Conservation (phyloP, 768 basidiomycete genomes). For the Boletus fagicola region DNA sequence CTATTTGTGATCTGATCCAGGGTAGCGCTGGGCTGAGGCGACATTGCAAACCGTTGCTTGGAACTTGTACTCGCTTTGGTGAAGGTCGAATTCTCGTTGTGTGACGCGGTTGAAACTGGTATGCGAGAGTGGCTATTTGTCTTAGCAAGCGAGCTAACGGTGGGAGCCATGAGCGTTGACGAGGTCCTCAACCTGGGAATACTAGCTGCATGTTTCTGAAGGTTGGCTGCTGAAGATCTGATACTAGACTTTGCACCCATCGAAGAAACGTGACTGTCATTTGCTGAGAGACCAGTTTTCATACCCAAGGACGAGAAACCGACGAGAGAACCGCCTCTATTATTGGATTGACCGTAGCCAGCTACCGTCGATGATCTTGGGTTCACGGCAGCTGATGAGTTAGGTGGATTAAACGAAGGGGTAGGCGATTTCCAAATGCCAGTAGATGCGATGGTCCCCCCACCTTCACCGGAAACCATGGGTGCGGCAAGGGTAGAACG, state of each 20-base stretch:
- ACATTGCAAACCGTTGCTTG: slow-evolving; percentile 15
- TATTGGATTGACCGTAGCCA: slow-evolving; percentile 17
- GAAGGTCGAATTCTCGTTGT: slow-evolving; percentile 16
- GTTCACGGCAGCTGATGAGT: slow-evolving; percentile 13
- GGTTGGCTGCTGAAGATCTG: slow-evolving; percentile 3
- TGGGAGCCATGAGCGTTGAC: slow-evolving; percentile 67
- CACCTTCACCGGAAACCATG: slow-evolving; percentile 4
- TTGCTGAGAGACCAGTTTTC: slow-evolving; percentile 28
- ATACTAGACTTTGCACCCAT: slow-evolving; percentile 29
- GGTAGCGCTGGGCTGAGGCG: slow-evolving; percentile 17
- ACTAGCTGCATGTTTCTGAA: slow-evolving; percentile 6
- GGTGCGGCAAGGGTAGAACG: slow-evolving; percentile 18
- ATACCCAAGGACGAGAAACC: slow-evolving; percentile 42
- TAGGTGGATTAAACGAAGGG: slow-evolving; percentile 14
- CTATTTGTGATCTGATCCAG: slow-evolving; percentile 38
- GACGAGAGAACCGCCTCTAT: slow-evolving; percentile 15
- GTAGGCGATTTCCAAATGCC: slow-evolving; percentile 23
- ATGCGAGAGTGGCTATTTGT: slow-evolving; percentile 28
- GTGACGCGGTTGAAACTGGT: slow-evolving; percentile 19
- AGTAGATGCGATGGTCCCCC: slow-evolving; percentile 10
- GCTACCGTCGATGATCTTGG: slow-evolving; percentile 17
- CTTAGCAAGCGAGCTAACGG: slow-evolving; percentile 75
- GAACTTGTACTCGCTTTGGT: slow-evolving; percentile 9
- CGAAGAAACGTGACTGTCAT: slow-evolving; percentile 26
- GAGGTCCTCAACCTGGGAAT: slow-evolving; percentile 31